Evolutionary conservation across 495 filamentous ascomycete species (phyloP).

Genomic region (Aspergillus biplanus): DNA sequence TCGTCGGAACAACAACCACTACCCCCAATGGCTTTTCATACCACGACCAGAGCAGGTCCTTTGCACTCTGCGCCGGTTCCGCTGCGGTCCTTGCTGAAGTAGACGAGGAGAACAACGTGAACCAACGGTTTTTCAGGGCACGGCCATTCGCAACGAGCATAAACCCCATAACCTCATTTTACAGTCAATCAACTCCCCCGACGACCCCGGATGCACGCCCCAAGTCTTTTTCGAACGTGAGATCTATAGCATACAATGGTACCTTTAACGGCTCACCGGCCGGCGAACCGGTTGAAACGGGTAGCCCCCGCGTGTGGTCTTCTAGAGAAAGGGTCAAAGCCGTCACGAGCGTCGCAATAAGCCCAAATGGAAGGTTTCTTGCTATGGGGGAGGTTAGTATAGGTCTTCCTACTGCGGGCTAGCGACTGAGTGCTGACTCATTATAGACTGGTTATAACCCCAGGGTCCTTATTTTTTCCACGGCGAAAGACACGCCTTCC

Average conservation of each 20-base stretch:
- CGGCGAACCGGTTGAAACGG: conserved; percentile 60
- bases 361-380: conserved; percentile 84
- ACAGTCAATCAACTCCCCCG: conserved; percentile 65
- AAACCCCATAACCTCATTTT: conserved; percentile 56
- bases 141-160: conserved; percentile 75
- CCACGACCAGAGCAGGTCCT: conserved; percentile 67
- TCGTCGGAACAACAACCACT: conserved; percentile 85
- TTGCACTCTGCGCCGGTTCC: conserved; percentile 90
- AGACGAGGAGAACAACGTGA: conserved; percentile 68
- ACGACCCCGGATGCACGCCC: conserved; percentile 47
- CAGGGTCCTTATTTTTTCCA: conserved; percentile 85
- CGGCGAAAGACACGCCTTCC: conserved; percentile 70
- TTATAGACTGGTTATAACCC: conserved; percentile 84
- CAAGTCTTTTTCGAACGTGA: conserved; percentile 38
- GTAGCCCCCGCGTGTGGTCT: conserved; percentile 73
- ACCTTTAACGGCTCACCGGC: conserved; percentile 41
- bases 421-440: conserved; percentile 11
- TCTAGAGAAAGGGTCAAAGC: conserved; percentile 90
- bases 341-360: conserved; percentile 92
- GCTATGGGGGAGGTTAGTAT: conserved; percentile 84
- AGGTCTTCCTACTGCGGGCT: neutral
- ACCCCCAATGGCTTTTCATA: conserved; percentile 87
- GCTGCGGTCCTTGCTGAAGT: conserved; percentile 89
- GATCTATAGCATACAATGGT: conserved; percentile 33
- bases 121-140: conserved; percentile 89